Conservation (phyloP, 1,284 basidiomycete genomes). For the Ustilago loliicola region DNA sequence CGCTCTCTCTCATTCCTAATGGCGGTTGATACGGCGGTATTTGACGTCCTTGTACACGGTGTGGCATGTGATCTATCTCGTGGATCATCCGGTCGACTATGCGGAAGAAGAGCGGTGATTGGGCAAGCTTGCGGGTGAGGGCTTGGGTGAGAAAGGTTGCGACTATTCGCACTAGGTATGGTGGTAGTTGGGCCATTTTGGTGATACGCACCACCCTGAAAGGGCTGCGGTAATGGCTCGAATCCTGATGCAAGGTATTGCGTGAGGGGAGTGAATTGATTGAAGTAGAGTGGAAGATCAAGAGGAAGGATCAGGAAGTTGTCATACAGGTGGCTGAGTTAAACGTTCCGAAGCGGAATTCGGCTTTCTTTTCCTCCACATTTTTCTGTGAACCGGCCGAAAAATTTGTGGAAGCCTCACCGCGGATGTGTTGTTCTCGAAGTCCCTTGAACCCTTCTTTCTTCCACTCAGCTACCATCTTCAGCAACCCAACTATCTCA, state of each 20-base stretch:
- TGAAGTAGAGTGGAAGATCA: not conserved
- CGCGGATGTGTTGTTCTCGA: slow-evolving; percentile 14
- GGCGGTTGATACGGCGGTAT: slow-evolving; percentile 57
- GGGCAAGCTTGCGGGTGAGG: slow-evolving; percentile 53
- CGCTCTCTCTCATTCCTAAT: slow-evolving; percentile 54
- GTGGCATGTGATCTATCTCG: slow-evolving; percentile 61
- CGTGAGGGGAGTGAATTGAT: not conserved
- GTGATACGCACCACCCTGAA: not conserved
- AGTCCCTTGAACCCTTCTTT: slow-evolving; percentile 17
- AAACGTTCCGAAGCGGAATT: slow-evolving; percentile 10
- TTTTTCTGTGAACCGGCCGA: slow-evolving; percentile 13
- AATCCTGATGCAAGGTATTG: not conserved
- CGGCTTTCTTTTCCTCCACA: slow-evolving; percentile 29
- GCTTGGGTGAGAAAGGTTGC: slow-evolving; percentile 54
- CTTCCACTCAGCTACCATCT: slow-evolving; percentile 3
- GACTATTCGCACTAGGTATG: slow-evolving; percentile 56
- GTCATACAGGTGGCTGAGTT: slow-evolving; percentile 25
- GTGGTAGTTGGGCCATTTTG: slow-evolving; percentile 57
- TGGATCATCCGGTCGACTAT: slow-evolving; percentile 61
- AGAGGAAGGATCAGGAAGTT: not conserved
- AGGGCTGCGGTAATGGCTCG: not conserved
- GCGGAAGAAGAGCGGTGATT: slow-evolving; percentile 59
- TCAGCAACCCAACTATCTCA: not conserved
- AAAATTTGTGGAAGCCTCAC: slow-evolving; percentile 4
- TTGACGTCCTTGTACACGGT: slow-evolving; percentile 53